Base-by-base conservation (phyloP, 2,329 filamentous ascomycete genomes). In the Epichloe sibirici region DNA sequence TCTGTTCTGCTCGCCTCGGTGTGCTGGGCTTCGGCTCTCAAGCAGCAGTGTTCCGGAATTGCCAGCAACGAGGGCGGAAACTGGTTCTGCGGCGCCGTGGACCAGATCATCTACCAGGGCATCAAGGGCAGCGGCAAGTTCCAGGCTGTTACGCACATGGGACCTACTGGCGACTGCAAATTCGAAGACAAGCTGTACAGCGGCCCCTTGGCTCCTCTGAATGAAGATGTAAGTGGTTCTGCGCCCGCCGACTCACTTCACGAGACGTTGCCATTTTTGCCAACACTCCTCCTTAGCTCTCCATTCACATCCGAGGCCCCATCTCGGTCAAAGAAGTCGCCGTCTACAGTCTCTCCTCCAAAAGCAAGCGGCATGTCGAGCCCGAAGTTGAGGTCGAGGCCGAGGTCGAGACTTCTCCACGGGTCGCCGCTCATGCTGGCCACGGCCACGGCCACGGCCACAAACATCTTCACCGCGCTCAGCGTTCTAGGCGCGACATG, bases 231-330 rank as follows among this genome's bases (percentile, higher is more conserved):
- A 70, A 67, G 79, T 66, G 34, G 23, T 13, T 43, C 4, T 23
- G 34, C n/a, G 5, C 25, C 11, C 17, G 6, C 23, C 23, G 7
- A 6, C n/a, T 17, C 13, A 25, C 8, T 11, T 17, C n/a, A 31
- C 38, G 21, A 6, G n/a, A 8, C n/a, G 15, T 21, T 13, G 8
- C 28, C 46, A 40, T 48, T 8, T 8, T 15, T 25, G n/a, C 48
- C 42, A 44, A 53, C 56, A 7, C 12, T 56, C 50, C 21, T 31
- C 39, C 31, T 0, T 55, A 88, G 85, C 72, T 90, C 34, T 87
- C 85, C 1, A 67, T 88, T 56, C 83, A 88, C 64, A 74, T 90
- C 62, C 82, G 86, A 58, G 87, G 86, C 3, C 86, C 86, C 1
- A 65, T 87, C 59, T 69, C 77, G 40, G 64, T 90, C 35, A 81